Evolutionary conservation across 1,139 yeast genomes (phyloP).

Genomic region (Saccharomyces hybrid): DNA sequence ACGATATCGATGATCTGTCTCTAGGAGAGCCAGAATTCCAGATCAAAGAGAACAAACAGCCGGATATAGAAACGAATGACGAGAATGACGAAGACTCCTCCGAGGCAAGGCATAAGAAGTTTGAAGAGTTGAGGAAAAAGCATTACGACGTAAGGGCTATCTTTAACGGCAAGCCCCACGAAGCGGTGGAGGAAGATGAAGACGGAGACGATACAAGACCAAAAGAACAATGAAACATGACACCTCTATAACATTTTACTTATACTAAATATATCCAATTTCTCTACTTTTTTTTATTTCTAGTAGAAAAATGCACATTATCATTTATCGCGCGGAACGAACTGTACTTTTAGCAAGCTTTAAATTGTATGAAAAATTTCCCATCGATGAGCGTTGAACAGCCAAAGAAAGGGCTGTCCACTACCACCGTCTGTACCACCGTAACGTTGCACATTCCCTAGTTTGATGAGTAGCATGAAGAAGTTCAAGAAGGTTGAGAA

Average conservation of each 20-base stretch:
- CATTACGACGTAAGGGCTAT: slow-evolving; percentile 72
- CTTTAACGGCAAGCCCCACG: slow-evolving; percentile 32
- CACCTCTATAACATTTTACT: slow-evolving; percentile 1
- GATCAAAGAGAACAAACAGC: slow-evolving; percentile 23
- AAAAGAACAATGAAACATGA: slow-evolving; percentile 2
- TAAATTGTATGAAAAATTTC: neutral
- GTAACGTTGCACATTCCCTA: neutral
- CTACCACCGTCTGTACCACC: neutral
- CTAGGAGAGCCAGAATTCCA: slow-evolving; percentile 48
- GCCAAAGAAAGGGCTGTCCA: neutral
- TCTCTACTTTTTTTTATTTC: neutral
- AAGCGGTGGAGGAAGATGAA: slow-evolving; percentile 25
- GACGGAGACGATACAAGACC: slow-evolving; percentile 4
- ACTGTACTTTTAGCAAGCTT: neutral
- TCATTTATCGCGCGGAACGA: neutral
- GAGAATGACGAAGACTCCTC: slow-evolving; percentile 33
- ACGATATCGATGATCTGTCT: slow-evolving; percentile 43
- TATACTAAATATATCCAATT: neutral
- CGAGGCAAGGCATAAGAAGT: slow-evolving; percentile 56
- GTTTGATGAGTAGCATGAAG: slow-evolving; percentile 4
- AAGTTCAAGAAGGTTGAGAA: slow-evolving; percentile 22
- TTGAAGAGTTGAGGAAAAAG: slow-evolving; percentile 67
- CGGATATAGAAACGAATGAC: slow-evolving; percentile 16
- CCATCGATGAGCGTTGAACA: neutral
- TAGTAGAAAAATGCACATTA: neutral